Evolutionary conservation across 129 eudicot genomes (phyloP).

Genomic region (Daucus carota): DH1_v3.0 NC_030386.2:30686001-30686500

Average conservation of each 20-base stretch:
- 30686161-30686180: slow-evolving; percentile 17
- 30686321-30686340: neutral
- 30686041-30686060: neutral
- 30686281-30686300: neutral
- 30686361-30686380: no score
- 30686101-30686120: slow-evolving; percentile 56
- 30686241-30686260: slow-evolving; percentile 69
- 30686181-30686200: slow-evolving; percentile 21
- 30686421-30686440: no score
- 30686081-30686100: neutral
- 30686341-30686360: neutral
- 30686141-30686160: slow-evolving; percentile 24
- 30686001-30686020: neutral
- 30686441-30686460: neutral
- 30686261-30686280: neutral
- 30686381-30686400: neutral
- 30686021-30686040: slow-evolving; percentile 16
- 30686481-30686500: neutral
- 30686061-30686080: neutral
- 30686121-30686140: slow-evolving; percentile 31
- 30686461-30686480: neutral
- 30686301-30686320: neutral
- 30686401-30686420: neutral
- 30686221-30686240: slow-evolving; percentile 47
- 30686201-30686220: slow-evolving; percentile 18